Evolutionary conservation across 2,329 filamentous ascomycete species (phyloP).

Genomic region (Colletotrichum brevisporum): DNA sequence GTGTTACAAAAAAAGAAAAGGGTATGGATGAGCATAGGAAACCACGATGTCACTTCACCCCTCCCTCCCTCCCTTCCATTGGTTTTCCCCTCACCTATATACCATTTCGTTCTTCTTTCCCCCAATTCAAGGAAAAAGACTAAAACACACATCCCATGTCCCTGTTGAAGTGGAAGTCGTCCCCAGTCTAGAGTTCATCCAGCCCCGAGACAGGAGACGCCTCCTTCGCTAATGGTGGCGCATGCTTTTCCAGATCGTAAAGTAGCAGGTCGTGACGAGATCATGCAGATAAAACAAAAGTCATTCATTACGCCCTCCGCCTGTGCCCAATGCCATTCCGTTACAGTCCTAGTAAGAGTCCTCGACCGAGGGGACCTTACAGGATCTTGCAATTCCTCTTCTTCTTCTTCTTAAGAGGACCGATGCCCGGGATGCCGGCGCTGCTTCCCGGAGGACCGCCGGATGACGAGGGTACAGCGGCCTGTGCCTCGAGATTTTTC

Average conservation of each 20-base stretch:
- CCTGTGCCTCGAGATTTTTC: constrained; percentile 70
- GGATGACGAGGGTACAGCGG: constrained; percentile 54
- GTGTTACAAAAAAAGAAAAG: constrained; percentile 26
- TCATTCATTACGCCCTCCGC: constrained; percentile 43
- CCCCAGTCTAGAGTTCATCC: constrained; percentile 40
- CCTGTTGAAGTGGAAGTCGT: constrained; percentile 28
- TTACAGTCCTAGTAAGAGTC: constrained; percentile 30
- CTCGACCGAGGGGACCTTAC: constrained; percentile 58
- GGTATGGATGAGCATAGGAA: constrained; percentile 37
- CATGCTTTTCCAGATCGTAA: constrained; percentile 43
- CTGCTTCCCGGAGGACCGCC: constrained; percentile 52
- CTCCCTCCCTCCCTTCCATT: background rate
- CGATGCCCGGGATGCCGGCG: constrained; percentile 57
- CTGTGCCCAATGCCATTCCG: constrained; percentile 29
- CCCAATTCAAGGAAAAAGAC: constrained; percentile 8
- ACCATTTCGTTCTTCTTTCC: constrained; percentile 22
- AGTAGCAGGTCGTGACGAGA: constrained; percentile 52
- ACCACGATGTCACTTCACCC: constrained; percentile 21
- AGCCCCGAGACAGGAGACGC: constrained; percentile 40
- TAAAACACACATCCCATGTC: constrained; percentile 18
- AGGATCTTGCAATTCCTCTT: constrained; percentile 87
- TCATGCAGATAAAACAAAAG: constrained; percentile 44
- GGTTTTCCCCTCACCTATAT: constrained; percentile 23
- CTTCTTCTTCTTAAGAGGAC: constrained; percentile 79
- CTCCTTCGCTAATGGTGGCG: constrained; percentile 40